Evolutionary conservation across 2,329 filamentous ascomycete genomes (phyloP).

Genomic region (Ascochyta koolunga): DNA sequence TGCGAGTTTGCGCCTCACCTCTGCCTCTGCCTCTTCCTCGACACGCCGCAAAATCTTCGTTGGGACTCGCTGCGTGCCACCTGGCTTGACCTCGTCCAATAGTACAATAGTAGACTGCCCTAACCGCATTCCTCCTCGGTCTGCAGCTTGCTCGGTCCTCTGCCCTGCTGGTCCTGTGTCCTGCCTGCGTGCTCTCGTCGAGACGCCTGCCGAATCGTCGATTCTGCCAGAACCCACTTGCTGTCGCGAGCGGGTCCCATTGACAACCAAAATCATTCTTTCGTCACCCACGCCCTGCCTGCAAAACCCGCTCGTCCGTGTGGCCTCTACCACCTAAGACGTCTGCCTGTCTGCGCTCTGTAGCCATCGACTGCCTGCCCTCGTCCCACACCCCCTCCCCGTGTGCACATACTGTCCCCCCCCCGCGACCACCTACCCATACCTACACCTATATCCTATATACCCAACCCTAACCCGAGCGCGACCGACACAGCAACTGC

Average conservation of each 20-base stretch:
- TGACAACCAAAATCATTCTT: constrained; percentile 38
- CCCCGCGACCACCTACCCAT: constrained; percentile 7
- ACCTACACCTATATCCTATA: no score
- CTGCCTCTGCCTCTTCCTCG: constrained; percentile 4
- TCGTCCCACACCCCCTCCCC: not conserved
- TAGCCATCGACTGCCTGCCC: not conserved
- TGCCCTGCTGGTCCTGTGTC: constrained; percentile 13
- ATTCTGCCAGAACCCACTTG: constrained; percentile 38
- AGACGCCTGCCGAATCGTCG: constrained; percentile 28
- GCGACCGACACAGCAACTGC: constrained; percentile 1
- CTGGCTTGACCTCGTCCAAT: constrained; percentile 14
- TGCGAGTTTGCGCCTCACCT: constrained; percentile 12
- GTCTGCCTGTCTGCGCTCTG: not conserved
- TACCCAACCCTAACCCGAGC: constrained; percentile 8
- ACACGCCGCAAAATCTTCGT: constrained; percentile 12
- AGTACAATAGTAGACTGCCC: constrained; percentile 18
- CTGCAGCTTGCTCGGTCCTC: constrained; percentile 17
- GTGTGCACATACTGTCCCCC: not conserved
- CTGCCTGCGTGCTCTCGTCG: no score
- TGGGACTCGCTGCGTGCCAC: constrained; percentile 21
- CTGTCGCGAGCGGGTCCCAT: constrained; percentile 27
- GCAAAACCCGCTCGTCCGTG: constrained; percentile 3
- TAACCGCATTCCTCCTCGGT: constrained; percentile 16
- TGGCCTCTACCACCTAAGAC: constrained; percentile 1
- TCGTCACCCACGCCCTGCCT: constrained; percentile 33